A percentile compares a stretch with the other conserved stretches of the same genome.
Evolutionary conservation across 805 yeast species (phyloP).

Genomic region (Candida schatavii): DNA sequence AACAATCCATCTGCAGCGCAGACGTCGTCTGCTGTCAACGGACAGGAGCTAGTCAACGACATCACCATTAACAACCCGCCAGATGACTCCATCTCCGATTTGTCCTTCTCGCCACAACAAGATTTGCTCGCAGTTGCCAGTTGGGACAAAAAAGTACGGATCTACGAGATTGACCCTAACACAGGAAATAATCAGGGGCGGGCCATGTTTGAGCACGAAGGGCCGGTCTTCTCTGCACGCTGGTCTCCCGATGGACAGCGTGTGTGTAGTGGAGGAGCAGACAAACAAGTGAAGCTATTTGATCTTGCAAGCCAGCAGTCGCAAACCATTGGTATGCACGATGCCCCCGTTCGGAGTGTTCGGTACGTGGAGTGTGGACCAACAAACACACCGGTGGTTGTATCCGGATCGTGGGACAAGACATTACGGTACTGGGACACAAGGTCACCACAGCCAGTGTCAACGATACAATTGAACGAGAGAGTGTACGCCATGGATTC

Average conservation of each 20-base stretch:
- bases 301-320: slow-evolving; percentile 81
- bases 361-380: slow-evolving; percentile 83
- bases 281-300: slow-evolving; percentile 78
- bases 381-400: slow-evolving; percentile 76
- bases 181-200: slow-evolving; percentile 82
- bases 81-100: slow-evolving; percentile 84
- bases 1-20: slow-evolving; percentile 10
- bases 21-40: slow-evolving; percentile 37
- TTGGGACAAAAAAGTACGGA: slow-evolving; percentile 94
- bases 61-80: slow-evolving; percentile 74
- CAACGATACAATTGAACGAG: slow-evolving; percentile 82
- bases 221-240: slow-evolving; percentile 76
- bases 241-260: slow-evolving; percentile 88
- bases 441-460: slow-evolving; percentile 77
- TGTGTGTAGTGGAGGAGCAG: slow-evolving; percentile 77
- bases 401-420: slow-evolving; percentile 95
- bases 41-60: slow-evolving; percentile 67
- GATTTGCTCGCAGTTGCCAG: slow-evolving; percentile 79
- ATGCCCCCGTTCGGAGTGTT: slow-evolving; percentile 71
- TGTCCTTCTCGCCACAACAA: slow-evolving; percentile 83
- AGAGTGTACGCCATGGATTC: slow-evolving; percentile 88
- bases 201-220: slow-evolving; percentile 87
- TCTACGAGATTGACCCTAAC: slow-evolving; percentile 75
- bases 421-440: slow-evolving; percentile 94
- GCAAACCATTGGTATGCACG: slow-evolving; percentile 83